Base-by-base conservation (phyloP, 2,329 filamentous ascomycete species). In the Drechslerella stenobrocha region DNA sequence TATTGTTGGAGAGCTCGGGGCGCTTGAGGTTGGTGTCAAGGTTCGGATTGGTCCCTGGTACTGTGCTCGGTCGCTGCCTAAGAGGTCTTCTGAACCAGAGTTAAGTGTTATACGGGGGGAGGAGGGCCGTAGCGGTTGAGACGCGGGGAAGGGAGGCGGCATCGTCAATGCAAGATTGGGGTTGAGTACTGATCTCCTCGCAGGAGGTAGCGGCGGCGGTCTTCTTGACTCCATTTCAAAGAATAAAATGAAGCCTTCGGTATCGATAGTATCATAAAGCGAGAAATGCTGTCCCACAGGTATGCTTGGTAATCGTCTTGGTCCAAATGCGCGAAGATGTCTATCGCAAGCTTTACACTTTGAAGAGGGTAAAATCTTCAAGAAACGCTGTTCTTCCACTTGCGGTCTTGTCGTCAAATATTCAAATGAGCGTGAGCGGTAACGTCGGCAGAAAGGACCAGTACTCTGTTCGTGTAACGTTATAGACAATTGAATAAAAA, bases 101-200 rank as follows among this genome's bases (percentile, higher is more conserved):
- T 67, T 67, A 11, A 67, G 40, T 56, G 63, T 67, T n/a, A 67
- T 60, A 23, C 55, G 42, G 30, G 63, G 63, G 30, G 63, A 67
- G 22, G 50, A 34, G 3, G 63, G 50, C 42, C 50, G 37, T 40
- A 51, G 35, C n/a, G 30, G 44, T n/a, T 67, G 55, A 30, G 55
- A 67, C 26, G 55, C 15, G 35, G 63, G 63, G 23, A 67, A 67
- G 23, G 63, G 63, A 44, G 63, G 63, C 4, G 63, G 63, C 2
- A 32, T 59, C 8, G 45, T 46, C 22, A 60, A 35, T 51, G 32
- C 56, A 26, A 30, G 48, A 46, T 22, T 24, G 13, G 47, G 20
- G 22, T 13, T 34, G 20, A 59, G 51, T 44, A 53, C 55, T 22
- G 63, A 67, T 26, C 63, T 50, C 52, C 63, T 60, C 11, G 63